A percentile compares a stretch with the other conserved stretches of the same genome.
Conservation (phyloP, 2,329 filamentous ascomycete genomes). For the Apiospora arundinis region DNA sequence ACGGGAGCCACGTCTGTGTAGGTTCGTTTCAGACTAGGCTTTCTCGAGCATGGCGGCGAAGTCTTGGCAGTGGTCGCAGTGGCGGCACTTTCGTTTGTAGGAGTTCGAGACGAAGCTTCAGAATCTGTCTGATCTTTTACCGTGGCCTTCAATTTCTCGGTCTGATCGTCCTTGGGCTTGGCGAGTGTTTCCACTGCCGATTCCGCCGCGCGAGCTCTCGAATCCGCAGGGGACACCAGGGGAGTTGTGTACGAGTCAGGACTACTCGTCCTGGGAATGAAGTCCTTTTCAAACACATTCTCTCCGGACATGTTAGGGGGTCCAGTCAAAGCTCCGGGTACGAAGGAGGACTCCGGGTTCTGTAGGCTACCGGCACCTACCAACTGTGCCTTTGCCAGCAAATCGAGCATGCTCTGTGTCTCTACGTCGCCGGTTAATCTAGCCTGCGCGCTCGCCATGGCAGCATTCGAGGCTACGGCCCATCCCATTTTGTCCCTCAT, state of each 20-base stretch:
- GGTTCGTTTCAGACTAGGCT: conserved; percentile 79
- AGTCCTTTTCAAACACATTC: conserved; percentile 87
- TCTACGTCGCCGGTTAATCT: conserved; percentile 83
- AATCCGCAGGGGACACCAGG: conserved; percentile 41
- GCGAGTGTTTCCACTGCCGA: conserved; percentile 7
- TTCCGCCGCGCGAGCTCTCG: conserved; percentile 29
- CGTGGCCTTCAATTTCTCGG: conserved; percentile 28
- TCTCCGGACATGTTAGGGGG: conserved; percentile 75
- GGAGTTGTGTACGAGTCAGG: conserved; percentile 53
- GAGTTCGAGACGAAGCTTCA: conserved; percentile 58
- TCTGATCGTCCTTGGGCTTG: not conserved
- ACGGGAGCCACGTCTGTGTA: conserved; percentile 82
- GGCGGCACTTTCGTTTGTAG: conserved; percentile 59
- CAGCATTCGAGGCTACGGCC: conserved; percentile 72
- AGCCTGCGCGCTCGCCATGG: conserved; percentile 82
- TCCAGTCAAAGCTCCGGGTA: conserved; percentile 75
- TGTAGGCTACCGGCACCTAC: conserved; percentile 71
- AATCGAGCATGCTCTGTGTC: conserved; percentile 87
- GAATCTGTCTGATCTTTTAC: conserved; percentile 43
- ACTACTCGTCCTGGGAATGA: conserved; percentile 62
- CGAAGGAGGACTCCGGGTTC: conserved; percentile 49
- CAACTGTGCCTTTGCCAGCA: conserved; percentile 81
- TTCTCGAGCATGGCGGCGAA: conserved; percentile 63
- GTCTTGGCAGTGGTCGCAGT: conserved; percentile 53
- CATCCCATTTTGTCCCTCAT: conserved; percentile 92